Percentiles rank a stretch among this genome's conserved stretches.
Evolutionary conservation across 2,329 filamentous ascomycete species (phyloP).

Genomic region (Laburnicola sp.): DNA sequence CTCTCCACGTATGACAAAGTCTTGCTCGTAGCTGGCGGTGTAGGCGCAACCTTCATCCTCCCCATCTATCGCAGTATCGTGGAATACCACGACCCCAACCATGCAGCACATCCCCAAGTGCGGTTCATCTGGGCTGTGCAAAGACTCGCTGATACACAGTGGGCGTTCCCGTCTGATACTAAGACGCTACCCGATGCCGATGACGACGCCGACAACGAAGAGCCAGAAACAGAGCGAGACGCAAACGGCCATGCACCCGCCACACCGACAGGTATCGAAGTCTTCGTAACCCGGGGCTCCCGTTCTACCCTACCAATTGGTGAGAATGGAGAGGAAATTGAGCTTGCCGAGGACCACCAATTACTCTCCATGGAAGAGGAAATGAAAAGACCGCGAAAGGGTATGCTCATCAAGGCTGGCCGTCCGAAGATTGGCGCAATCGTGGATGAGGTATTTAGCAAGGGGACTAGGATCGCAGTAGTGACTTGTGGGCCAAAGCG

Average conservation of each 20-base stretch:
- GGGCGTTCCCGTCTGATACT: conserved; percentile 55
- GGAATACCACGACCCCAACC: conserved; percentile 44
- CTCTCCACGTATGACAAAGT: conserved; percentile 64
- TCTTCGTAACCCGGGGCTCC: conserved; percentile 50
- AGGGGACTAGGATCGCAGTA: conserved; percentile 66
- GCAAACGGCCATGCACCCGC: conserved; percentile 26
- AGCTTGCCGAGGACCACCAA: conserved; percentile 59
- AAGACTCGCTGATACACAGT: conserved; percentile 64
- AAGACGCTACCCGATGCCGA: neutral
- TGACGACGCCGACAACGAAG: conserved; percentile 15
- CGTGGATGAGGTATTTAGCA: conserved; percentile 67
- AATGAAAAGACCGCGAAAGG: conserved; percentile 36
- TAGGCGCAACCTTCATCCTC: conserved; percentile 78
- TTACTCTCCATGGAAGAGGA: conserved; percentile 41
- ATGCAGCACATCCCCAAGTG: conserved; percentile 49
- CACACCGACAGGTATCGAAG: conserved; percentile 31
- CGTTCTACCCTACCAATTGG: conserved; percentile 24
- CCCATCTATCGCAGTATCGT: conserved; percentile 68
- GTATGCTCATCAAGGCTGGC: conserved; percentile 39
- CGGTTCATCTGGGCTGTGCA: conserved; percentile 73
- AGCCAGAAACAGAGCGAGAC: conserved; percentile 14
- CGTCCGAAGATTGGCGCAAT: conserved; percentile 51
- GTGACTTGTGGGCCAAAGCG: conserved; percentile 72
- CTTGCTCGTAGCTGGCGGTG: conserved; percentile 78
- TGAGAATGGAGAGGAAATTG: conserved; percentile 35